Conservation (phyloP, 1,284 basidiomycete genomes). For the Mycocalia duriaeana region DNA sequence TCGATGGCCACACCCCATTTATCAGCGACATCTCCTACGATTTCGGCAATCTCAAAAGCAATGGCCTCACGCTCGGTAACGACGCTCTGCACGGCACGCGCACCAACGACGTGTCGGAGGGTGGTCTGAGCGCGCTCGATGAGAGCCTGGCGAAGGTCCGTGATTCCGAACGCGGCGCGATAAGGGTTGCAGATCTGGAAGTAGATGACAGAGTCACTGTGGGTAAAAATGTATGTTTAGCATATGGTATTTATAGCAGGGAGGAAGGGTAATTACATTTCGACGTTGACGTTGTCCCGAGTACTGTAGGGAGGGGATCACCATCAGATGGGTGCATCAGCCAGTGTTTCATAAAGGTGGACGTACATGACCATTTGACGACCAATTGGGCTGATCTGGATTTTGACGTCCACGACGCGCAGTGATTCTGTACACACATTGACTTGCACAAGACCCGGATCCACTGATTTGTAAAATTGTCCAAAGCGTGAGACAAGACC, state of each 20-base stretch:
- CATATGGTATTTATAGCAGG: conserved; percentile 3
- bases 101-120: conserved; percentile 90
- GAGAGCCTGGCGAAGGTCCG: conserved; percentile 82
- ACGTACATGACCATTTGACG: conserved; percentile 74
- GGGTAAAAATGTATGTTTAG: not conserved
- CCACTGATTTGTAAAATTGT: conserved; percentile 91
- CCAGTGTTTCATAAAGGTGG: not conserved
- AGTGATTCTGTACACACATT: conserved; percentile 90
- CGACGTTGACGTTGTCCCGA: conserved; percentile 85
- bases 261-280: conserved; percentile 50
- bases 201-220: conserved; percentile 84
- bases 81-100: conserved; percentile 78
- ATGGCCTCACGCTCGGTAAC: conserved; percentile 95
- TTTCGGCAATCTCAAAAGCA: conserved; percentile 92
- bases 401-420: conserved; percentile 87
- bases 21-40: conserved; percentile 82
- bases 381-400: conserved; percentile 85
- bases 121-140: conserved; percentile 95
- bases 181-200: conserved; percentile 87
- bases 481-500: conserved; percentile 90
- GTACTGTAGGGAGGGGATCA: conserved; percentile 34
- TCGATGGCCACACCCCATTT: conserved; percentile 96
- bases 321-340: conserved; percentile 6
- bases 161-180: conserved; percentile 89
- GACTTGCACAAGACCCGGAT: conserved; percentile 87